Evolutionary conservation across 768 basidiomycete genomes (phyloP).

Genomic region (Lactifluus volemus): DNA sequence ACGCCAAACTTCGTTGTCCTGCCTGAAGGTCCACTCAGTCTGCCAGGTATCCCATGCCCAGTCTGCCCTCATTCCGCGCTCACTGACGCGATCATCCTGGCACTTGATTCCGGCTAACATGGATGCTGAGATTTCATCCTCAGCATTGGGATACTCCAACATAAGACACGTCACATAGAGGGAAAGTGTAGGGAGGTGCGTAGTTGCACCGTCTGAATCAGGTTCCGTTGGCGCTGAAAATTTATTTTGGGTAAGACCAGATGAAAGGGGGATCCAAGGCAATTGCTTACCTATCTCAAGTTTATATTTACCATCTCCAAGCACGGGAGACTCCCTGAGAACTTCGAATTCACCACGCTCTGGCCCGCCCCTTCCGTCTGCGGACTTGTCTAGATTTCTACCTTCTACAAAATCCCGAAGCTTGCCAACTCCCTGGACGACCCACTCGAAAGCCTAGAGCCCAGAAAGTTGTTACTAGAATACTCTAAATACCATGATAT

Average conservation of each 20-base stretch:
- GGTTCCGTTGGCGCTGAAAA: constrained; percentile 3
- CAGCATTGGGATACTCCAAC: constrained; percentile 49
- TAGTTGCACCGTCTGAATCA: constrained; percentile 9
- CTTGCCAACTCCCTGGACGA: constrained; percentile 46
- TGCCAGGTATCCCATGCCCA: constrained; percentile 74
- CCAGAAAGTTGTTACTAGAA: neutral
- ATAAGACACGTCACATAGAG: constrained; percentile 60
- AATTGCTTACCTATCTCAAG: constrained; percentile 50
- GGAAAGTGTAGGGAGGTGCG: constrained; percentile 38
- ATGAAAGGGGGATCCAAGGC: neutral
- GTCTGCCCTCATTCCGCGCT: constrained; percentile 53
- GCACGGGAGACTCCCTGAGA: constrained; percentile 52
- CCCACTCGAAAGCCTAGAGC: constrained; percentile 64
- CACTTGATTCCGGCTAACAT: constrained; percentile 70
- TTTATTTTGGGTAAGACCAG: neutral
- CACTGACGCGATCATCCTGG: constrained; percentile 49
- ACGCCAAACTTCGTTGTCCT: constrained; percentile 71
- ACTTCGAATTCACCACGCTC: constrained; percentile 48
- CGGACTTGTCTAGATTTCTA: constrained; percentile 18
- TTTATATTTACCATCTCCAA: constrained; percentile 65
- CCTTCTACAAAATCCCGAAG: constrained; percentile 50
- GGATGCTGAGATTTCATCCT: constrained; percentile 52
- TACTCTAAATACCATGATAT: neutral
- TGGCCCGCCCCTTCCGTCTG: constrained; percentile 24
- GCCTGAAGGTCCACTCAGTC: constrained; percentile 60